Conservation (phyloP, 176 grass and related monocot species). For the Echinochloa phyllopogon region DNA sequence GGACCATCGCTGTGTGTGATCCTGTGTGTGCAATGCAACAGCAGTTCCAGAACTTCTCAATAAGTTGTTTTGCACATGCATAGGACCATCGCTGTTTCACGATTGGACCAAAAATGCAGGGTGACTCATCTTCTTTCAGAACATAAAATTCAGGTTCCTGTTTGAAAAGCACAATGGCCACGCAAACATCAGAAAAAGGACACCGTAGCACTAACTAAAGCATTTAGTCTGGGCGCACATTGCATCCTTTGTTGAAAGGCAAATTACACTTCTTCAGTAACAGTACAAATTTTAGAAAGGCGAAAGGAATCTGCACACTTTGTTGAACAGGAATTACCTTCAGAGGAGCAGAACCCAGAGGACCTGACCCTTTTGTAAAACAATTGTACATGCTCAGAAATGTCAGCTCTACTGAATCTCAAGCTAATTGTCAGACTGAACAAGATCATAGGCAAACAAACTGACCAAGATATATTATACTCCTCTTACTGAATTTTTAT, state of each 20-base stretch:
- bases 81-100: constrained; percentile 97
- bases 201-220: background rate
- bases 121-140: constrained; percentile 90
- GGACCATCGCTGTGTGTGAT: too few relatives aligned
- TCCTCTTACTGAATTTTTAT: too few relatives aligned
- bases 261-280: too few relatives aligned
- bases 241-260: background rate
- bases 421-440: constrained; percentile 33
- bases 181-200: constrained; percentile 29
- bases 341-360: too few relatives aligned
- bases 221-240: background rate
- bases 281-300: background rate
- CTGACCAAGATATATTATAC: too few relatives aligned
- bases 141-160: constrained; percentile 91
- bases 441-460: constrained; percentile 14
- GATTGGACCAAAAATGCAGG: constrained; percentile 94
- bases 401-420: constrained; percentile 31
- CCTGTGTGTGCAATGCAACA: too few relatives aligned
- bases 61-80: constrained; percentile 94
- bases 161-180: constrained; percentile 28
- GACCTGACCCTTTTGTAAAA: too few relatives aligned
- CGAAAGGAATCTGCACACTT: too few relatives aligned
- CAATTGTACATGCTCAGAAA: constrained; percentile 23
- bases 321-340: too few relatives aligned
- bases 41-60: constrained; percentile 98